Evolutionary conservation across 305 asterid species (phyloP).

Genomic region (Plantago coronopus): DNA sequence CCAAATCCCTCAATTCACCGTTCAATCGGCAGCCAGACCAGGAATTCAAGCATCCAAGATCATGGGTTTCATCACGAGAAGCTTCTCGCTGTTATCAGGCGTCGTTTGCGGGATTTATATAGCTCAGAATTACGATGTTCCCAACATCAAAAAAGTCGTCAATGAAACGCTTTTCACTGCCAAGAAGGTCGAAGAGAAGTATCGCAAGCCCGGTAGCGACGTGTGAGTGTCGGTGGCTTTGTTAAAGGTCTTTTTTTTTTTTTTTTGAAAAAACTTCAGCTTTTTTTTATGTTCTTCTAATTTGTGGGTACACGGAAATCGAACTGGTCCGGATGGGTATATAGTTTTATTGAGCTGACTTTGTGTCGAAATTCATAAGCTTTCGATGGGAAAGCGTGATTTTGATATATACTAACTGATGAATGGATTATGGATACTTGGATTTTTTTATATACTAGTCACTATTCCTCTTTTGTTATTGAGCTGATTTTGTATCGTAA

Average conservation of each 20-base stretch:
- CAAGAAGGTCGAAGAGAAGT: conserved; percentile 53
- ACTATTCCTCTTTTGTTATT: too few species aligned
- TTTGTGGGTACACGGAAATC: too few species aligned
- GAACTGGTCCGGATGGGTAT: too few species aligned
- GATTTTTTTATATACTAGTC: too few species aligned
- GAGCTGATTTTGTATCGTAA: background rate
- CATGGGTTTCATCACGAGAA: conserved; percentile 59
- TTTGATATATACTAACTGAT: background rate
- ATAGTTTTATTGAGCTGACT: background rate
- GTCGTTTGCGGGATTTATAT: conserved; percentile 58
- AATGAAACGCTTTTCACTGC: conserved; percentile 45
- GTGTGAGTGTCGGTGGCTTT: background rate
- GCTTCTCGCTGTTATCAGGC: conserved; percentile 52
- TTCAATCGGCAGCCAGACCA: too few species aligned
- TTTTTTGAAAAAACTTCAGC: background rate
- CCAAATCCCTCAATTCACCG: too few species aligned
- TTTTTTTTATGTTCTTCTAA: background rate
- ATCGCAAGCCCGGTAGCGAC: conserved; percentile 62
- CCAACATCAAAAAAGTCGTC: conserved; percentile 43
- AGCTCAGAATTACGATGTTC: conserved; percentile 73
- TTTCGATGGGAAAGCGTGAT: background rate
- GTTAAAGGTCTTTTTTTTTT: conserved; percentile 14
- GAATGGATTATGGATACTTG: too few species aligned
- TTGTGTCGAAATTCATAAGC: background rate
- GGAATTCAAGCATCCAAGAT: background rate